Evolutionary conservation across 768 basidiomycete genomes (phyloP), one percentile per base, ranked within the genome.

Genomic region (Baorangia bicolor): DNA sequence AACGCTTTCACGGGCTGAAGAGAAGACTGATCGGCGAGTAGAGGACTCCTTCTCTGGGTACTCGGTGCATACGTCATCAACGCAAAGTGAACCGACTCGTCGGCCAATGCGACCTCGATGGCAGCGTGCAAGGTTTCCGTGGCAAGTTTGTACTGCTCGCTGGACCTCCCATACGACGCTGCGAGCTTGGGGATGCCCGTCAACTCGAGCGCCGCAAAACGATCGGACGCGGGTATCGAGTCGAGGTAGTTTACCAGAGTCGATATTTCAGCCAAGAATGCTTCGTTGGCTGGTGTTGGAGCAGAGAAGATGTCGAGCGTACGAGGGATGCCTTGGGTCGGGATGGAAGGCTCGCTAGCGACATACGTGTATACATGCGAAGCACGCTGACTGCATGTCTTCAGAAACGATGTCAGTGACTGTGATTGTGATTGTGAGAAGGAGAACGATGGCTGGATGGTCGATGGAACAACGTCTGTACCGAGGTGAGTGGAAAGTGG

Each of bases 201-300:
- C 39, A 92, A 64, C 56, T 86, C 81, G 46, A 90, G 70, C 8
- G 85, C 86, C 28, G 83, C 86, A 59, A 92, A 92, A 11, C 74
- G 67, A 48, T 80, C 78, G 31, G 78, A 72, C 9, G 41, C 2
- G 4, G 57, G 54, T 2, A 25, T 14, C 1, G 54, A 4, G 18
- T 81, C 75, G 30, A 84, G 67, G 62, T 86, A 82, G 62, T 83
- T 80, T n/a, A 78, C 69, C 12, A 80, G 67, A 9, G 84, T 75
- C 16, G 77, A 71, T 13, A 78, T 63, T 49, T 80, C 75, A 4
- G 73, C 65, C 35, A 79, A 47, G 52, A 81, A 80, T 0, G 62
- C 69, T 57, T 74, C 69, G 16, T 73, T 69, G 21, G 69, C 70
- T 4, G 74, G 63, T n/a, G 77, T 73, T 1, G 78, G 70, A 13